These are phyloP conservation scores for Helicocarpus griseus DNA, from an alignment of 2,329 filamentous ascomycete genomes.

Conservation along the genomic window DNA sequence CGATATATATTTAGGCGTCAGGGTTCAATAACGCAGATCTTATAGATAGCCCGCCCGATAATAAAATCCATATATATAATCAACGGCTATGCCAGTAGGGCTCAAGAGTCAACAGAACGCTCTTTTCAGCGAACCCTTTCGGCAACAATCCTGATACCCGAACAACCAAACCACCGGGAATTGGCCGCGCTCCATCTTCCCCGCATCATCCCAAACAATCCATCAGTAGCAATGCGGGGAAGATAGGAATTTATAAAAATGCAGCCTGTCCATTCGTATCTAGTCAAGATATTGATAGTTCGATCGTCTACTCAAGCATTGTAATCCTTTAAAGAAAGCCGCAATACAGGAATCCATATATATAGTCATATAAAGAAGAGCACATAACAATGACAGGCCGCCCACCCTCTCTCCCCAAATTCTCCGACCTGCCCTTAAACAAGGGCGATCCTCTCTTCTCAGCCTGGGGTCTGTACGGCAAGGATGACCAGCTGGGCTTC, in stretches of 20 bases:
- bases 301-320: no score
- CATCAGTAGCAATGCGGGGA: neutral
- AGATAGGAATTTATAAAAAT: neutral
- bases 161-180: neutral
- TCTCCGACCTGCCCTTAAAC: constrained; percentile 12
- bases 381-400: constrained; percentile 6
- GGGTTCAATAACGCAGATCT: no score
- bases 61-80: neutral
- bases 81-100: neutral
- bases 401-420: constrained; percentile 9
- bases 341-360: neutral
- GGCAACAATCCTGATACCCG: neutral
- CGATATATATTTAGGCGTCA: neutral
- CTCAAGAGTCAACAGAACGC: neutral
- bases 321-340: no score
- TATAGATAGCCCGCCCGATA: neutral
- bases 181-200: neutral
- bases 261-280: no score
- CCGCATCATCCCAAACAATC: neutral
- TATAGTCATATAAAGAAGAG: neutral
- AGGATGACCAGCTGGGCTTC: constrained; percentile 49
- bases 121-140: neutral
- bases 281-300: no score
- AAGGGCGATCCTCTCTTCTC: constrained; percentile 10
- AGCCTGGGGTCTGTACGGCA: constrained; percentile 45